Evolutionary conservation across 805 yeast genomes (phyloP).

Genomic region (Candida methanosorbosa): DNA sequence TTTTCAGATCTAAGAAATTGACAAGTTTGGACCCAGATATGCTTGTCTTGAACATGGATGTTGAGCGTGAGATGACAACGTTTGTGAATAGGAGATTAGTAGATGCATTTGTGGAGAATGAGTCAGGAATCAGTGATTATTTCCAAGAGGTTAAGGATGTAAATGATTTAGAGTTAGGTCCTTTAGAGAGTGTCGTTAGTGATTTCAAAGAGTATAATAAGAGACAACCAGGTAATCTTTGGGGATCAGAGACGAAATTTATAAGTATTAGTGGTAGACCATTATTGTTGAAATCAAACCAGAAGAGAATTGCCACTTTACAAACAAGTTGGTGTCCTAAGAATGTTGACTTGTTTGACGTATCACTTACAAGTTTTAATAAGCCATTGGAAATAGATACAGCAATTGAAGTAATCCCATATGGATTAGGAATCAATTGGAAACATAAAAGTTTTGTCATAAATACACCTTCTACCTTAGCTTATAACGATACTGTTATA

Average conservation of each 20-base stretch:
- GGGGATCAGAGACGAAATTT: slow-evolving; percentile 6
- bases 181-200: not conserved
- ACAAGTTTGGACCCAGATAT: slow-evolving; percentile 3
- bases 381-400: slow-evolving; percentile 14
- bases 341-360: slow-evolving; percentile 11
- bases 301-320: slow-evolving; percentile 18
- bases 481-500: slow-evolving; percentile 12
- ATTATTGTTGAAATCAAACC: slow-evolving; percentile 15
- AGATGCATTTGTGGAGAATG: slow-evolving; percentile 23
- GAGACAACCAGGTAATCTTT: not conserved
- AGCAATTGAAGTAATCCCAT: slow-evolving; percentile 19
- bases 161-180: not conserved
- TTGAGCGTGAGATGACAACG: slow-evolving; percentile 19
- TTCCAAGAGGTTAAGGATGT: slow-evolving; percentile 7
- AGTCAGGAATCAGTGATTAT: slow-evolving; percentile 17
- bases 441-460: slow-evolving; percentile 11
- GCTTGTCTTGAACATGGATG: slow-evolving; percentile 2
- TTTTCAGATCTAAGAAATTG: slow-evolving; percentile 11
- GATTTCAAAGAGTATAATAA: not conserved
- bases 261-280: slow-evolving; percentile 19
- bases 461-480: slow-evolving; percentile 13
- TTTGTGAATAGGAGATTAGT: slow-evolving; percentile 21
- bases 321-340: slow-evolving; percentile 12
- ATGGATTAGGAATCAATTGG: not conserved
- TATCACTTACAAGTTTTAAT: slow-evolving; percentile 16